Conservation (phyloP, 2,329 filamentous ascomycete species). For the Cryoendolithus antarcticus region DNA sequence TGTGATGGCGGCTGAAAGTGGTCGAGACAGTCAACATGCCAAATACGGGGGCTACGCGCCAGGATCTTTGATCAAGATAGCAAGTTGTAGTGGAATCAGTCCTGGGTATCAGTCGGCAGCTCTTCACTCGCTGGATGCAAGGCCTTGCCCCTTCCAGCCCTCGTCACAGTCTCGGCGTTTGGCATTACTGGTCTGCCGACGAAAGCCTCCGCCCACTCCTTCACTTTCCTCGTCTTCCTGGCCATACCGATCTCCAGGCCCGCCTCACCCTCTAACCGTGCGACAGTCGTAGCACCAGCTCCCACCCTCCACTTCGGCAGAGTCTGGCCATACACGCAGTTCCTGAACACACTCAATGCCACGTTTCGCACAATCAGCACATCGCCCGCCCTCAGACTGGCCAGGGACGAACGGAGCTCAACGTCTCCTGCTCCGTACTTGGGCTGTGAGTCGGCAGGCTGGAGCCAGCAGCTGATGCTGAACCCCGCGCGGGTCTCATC, state of each 20-base stretch:
- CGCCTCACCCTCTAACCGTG: slow-evolving; percentile 4
- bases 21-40: too few relatives aligned
- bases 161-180: background rate
- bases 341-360: slow-evolving; percentile 61
- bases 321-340: slow-evolving; percentile 74
- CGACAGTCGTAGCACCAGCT: slow-evolving; percentile 37
- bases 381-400: slow-evolving; percentile 53
- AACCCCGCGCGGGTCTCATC: slow-evolving; percentile 78
- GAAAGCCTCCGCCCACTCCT: slow-evolving; percentile 64
- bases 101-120: slow-evolving; percentile 22
- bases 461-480: slow-evolving; percentile 72
- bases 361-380: slow-evolving; percentile 71
- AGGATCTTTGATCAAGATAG: too few relatives aligned
- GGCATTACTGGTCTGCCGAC: slow-evolving; percentile 32
- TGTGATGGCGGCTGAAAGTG: too few relatives aligned
- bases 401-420: slow-evolving; percentile 28
- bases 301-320: slow-evolving; percentile 57
- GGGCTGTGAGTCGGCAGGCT: slow-evolving; percentile 24
- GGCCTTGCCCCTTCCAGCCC: slow-evolving; percentile 6
- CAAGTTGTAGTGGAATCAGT: background rate
- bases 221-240: slow-evolving; percentile 53
- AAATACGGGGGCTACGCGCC: too few relatives aligned
- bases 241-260: slow-evolving; percentile 28
- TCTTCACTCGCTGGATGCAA: slow-evolving; percentile 8
- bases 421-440: slow-evolving; percentile 12